Conservation (phyloP, 257 asterid species). For the Solanum chilense region DNA sequence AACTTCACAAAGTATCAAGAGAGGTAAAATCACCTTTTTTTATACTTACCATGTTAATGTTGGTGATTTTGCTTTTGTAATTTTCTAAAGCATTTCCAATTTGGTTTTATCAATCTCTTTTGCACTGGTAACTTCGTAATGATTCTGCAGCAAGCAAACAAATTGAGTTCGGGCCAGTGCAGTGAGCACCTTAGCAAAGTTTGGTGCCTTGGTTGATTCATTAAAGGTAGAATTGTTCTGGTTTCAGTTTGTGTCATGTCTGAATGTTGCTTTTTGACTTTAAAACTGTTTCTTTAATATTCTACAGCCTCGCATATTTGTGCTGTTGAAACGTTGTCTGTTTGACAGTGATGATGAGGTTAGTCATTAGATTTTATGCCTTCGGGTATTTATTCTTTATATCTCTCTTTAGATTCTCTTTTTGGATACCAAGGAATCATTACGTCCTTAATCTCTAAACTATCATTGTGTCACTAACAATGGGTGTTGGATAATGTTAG, state of each 20-base stretch:
- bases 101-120: too few species aligned
- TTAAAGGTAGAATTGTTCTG: constrained; percentile 45
- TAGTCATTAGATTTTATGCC: constrained; percentile 14
- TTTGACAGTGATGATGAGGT: constrained; percentile 92
- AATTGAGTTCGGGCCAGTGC: constrained; percentile 69
- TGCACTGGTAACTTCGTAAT: too few species aligned
- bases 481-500: too few species aligned
- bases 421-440: too few species aligned
- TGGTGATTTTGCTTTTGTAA: too few species aligned
- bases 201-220: constrained; percentile 80
- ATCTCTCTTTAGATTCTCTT: too few species aligned
- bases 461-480: too few species aligned
- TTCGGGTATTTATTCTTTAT: background rate
- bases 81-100: too few species aligned
- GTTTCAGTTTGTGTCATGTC: background rate
- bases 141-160: too few species aligned
- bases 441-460: too few species aligned
- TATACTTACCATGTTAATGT: too few species aligned
- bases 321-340: constrained; percentile 75
- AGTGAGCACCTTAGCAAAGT: constrained; percentile 86
- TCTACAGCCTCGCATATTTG: constrained; percentile 82
- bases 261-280: constrained; percentile 5
- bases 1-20: background rate
- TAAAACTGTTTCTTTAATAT: constrained; percentile 1
- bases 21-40: too few species aligned